Conservation (phyloP, 768 basidiomycete genomes). For the Wakefieldia striispora region DNA sequence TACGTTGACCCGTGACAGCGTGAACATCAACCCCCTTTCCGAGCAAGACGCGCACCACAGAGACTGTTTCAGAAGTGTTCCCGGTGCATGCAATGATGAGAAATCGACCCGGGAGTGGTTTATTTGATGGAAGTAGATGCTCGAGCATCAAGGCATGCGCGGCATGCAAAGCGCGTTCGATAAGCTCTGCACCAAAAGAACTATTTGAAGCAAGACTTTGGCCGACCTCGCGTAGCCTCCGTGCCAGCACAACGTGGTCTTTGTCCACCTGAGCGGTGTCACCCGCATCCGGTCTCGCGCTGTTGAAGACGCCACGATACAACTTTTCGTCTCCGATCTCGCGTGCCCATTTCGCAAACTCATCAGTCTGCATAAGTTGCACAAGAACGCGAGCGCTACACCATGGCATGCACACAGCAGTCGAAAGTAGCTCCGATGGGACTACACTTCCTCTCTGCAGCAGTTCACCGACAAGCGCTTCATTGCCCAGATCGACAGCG, state of each 20-base stretch:
- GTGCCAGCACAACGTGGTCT: neutral
- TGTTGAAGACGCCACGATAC: neutral
- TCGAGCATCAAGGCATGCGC: neutral
- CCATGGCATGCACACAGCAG: conserved; percentile 3
- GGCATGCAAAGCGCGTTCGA: neutral
- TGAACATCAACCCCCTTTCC: neutral
- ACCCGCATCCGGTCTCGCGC: neutral
- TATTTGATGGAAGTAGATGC: neutral
- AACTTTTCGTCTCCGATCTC: neutral
- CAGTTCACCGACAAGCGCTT: neutral
- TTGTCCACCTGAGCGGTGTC: neutral
- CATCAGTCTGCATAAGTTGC: neutral
- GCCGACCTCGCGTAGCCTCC: neutral
- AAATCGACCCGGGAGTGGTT: neutral
- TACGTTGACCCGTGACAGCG: neutral
- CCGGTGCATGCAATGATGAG: neutral
- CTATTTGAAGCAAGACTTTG: neutral
- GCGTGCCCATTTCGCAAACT: conserved; percentile 1
- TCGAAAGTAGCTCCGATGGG: neutral
- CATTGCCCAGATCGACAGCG: neutral
- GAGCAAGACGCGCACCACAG: conserved; percentile 4
- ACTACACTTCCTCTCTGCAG: neutral
- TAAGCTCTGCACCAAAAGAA: neutral
- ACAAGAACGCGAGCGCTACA: neutral
- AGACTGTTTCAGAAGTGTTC: neutral